phyloP scores from a whole-genome alignment of 768 basidiomycete genomes.

The Naganishia antarctica region DNA sequence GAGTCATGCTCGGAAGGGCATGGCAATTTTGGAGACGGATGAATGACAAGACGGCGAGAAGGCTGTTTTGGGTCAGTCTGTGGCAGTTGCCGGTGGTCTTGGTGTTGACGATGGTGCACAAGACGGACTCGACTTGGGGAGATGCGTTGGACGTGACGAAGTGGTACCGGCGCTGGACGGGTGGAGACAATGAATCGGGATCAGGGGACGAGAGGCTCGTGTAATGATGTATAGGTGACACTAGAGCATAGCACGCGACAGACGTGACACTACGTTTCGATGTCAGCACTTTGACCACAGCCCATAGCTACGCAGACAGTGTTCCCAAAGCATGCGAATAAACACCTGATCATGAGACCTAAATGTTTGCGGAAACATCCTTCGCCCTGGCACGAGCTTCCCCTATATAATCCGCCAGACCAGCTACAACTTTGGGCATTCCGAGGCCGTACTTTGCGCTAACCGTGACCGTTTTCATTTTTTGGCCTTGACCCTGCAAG shows the following conservation, averaged over 20 bases:
- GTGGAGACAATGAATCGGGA: neutral
- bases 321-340: too few species aligned
- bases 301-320: too few species aligned
- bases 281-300: too few species aligned
- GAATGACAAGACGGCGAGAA: slow-evolving; percentile 58
- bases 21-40: slow-evolving; percentile 68
- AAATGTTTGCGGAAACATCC: too few species aligned
- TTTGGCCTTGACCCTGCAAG: too few species aligned
- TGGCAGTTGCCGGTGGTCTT: slow-evolving; percentile 88
- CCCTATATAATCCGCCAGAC: slow-evolving; percentile 64
- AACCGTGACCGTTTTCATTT: slow-evolving; percentile 64
- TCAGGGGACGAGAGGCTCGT: slow-evolving; percentile 3
- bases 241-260: too few species aligned
- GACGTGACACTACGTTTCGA: too few species aligned
- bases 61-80: slow-evolving; percentile 71
- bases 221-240: neutral
- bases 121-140: slow-evolving; percentile 46
- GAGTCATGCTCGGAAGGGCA: slow-evolving; percentile 63
- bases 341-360: too few species aligned
- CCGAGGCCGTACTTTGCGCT: slow-evolving; percentile 87
- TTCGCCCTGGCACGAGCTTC: slow-evolving; percentile 6
- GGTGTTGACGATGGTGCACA: slow-evolving; percentile 91
- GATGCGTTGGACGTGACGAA: slow-evolving; percentile 5
- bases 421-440: slow-evolving; percentile 61
- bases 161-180: slow-evolving; percentile 8